Evolutionary conservation across 192 early-diverging fungal species (phyloP).

Genomic region (Coemansia sp.): DNA sequence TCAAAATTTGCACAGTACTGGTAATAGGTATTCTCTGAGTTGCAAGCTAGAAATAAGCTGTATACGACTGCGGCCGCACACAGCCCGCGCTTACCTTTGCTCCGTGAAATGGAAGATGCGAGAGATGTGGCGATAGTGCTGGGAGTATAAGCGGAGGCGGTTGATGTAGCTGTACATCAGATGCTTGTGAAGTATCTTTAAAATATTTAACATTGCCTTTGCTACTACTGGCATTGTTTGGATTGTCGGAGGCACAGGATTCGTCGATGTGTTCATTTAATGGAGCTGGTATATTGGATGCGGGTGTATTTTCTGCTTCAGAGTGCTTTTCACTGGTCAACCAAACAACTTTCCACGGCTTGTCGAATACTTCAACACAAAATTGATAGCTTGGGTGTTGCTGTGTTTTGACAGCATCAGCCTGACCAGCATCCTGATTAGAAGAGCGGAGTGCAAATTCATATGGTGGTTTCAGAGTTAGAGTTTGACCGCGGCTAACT

Average conservation of each 20-base stretch:
- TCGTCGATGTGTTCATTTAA: too few species aligned
- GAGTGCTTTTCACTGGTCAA: slow-evolving; percentile 7
- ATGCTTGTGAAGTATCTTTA: background rate
- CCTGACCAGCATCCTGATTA: background rate
- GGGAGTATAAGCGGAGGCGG: slow-evolving; percentile 40
- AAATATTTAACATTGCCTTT: too few species aligned
- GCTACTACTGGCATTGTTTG: too few species aligned
- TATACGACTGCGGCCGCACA: too few species aligned
- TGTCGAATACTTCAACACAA: slow-evolving; percentile 18
- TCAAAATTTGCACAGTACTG: too few species aligned
- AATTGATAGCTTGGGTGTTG: slow-evolving; percentile 17
- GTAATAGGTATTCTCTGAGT: too few species aligned
- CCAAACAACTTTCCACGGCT: slow-evolving; percentile 48
- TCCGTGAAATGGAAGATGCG: slow-evolving; percentile 23
- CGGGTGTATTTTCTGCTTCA: too few species aligned
- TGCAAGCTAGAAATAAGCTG: too few species aligned
- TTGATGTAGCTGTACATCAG: background rate
- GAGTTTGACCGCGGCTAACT: slow-evolving; percentile 11
- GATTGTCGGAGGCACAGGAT: too few species aligned
- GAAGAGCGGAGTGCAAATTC: slow-evolving; percentile 18
- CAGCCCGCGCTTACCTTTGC: slow-evolving; percentile 8
- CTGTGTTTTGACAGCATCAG: background rate
- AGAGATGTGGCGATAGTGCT: slow-evolving; percentile 31
- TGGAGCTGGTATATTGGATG: too few species aligned
- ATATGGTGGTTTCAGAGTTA: slow-evolving; percentile 17